Evolutionary conservation across 129 eudicot genomes (phyloP).

Genomic region (Lonicera japonica): DNA sequence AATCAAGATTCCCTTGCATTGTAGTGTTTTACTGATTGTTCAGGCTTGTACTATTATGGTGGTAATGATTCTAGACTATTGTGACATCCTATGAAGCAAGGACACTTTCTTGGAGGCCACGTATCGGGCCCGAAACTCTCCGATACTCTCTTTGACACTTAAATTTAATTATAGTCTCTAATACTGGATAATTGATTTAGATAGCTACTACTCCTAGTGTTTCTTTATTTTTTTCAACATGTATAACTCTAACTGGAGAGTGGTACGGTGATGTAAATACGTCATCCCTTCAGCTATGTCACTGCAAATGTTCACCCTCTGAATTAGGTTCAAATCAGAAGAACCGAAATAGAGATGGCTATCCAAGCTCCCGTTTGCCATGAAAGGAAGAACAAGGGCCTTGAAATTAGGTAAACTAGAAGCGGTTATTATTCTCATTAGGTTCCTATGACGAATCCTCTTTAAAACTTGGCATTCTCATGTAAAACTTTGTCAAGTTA

Average conservation of each 20-base stretch:
- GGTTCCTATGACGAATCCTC: conserved; percentile 52
- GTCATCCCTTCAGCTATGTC: conserved; percentile 73
- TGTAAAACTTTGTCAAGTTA: conserved; percentile 44
- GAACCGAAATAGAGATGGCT: conserved; percentile 35
- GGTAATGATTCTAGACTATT: no score
- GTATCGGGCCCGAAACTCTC: no score
- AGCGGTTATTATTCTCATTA: conserved; percentile 55
- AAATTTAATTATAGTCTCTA: no score
- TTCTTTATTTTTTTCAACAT: no score
- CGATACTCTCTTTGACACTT: no score
- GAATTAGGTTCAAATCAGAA: conserved; percentile 35
- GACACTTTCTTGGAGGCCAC: no score
- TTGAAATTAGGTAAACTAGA: conserved; percentile 63
- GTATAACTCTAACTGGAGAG: conserved; percentile 58
- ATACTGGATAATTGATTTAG: no score
- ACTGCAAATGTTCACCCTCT: conserved; percentile 53
- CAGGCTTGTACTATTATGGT: no score
- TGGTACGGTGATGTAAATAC: conserved; percentile 56
- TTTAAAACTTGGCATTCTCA: conserved; percentile 64
- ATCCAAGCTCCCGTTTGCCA: conserved; percentile 66
- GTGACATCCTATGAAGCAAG: no score
- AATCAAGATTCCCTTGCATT: not conserved
- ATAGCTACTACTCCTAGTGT: no score
- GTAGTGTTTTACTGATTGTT: not conserved
- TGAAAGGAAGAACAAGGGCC: conserved; percentile 56